Base-by-base conservation (phyloP, 2,329 filamentous ascomycete genomes). In the Sporothrix phasma region DNA sequence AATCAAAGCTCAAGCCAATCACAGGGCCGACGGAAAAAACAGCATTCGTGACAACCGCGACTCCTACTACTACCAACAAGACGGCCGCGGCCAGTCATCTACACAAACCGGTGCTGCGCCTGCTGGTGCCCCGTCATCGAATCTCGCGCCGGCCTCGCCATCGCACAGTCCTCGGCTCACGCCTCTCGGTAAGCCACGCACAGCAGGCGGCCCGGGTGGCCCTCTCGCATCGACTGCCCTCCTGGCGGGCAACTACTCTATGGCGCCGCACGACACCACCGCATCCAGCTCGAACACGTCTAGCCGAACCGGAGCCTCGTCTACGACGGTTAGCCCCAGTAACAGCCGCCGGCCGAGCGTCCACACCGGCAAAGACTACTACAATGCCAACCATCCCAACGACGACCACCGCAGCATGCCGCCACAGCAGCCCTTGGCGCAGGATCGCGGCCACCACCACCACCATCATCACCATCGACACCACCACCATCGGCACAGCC, bases 141-240 rank as follows among this genome's bases (percentile, higher is more conserved):
- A 8, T n/a, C 31, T 41, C 37, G 2, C 43, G 5, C 37, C 41
- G 29, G 22, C 31, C 34, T 60, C 64, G 45, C 60, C 60, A 8
- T 53, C 60, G 2, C 43, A n/a, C 6, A 62, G 59, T 5, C 64
- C 60, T 3, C 64, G 29, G 19, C 37, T 60, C 17, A 8, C n/a
- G 34, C 60, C 64, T 6, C 53, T 63, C 17, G 13, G n/a, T n/a
- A 62, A 59, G 45, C 43, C 64, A 10, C 45, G 31, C 24, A 60
- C 64, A 3, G 19, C 58, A 0, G 53, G 26, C 34, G 37, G 49
- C 13, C 22, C 34, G 22, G 54, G 39, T n/a, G n/a, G 45, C 7
- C 17, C 59, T 34, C 46, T 31, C 7, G 37, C 54, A 69, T 73
- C 10, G 67, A 72, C 5, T 69, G 70, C 29, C 66, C 65, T 26